Evolutionary conservation across 2,329 filamentous ascomycete genomes (phyloP).

Genomic region (Colletotrichum theobromicola): DNA sequence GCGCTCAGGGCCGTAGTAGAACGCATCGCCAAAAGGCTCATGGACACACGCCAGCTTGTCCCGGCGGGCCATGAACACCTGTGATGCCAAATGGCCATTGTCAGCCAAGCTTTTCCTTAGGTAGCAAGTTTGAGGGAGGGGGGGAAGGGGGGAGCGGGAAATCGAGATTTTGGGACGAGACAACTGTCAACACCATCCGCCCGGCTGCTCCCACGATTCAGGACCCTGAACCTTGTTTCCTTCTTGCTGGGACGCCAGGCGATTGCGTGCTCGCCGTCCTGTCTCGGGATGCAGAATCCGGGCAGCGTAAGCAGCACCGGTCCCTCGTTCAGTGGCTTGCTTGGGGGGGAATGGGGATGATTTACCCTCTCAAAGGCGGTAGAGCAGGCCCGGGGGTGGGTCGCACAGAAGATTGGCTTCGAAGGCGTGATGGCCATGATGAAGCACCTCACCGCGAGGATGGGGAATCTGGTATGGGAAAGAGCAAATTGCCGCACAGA

Average conservation of each 20-base stretch:
- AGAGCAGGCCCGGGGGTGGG: conserved; percentile 93
- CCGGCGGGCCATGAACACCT: conserved; percentile 96
- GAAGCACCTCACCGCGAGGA: conserved; percentile 12
- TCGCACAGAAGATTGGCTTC: conserved; percentile 85
- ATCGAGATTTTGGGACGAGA: neutral
- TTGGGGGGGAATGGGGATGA: conserved; percentile 3
- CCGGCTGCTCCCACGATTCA: conserved; percentile 5
- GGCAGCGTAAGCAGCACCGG: neutral
- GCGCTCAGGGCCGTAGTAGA: conserved; percentile 93
- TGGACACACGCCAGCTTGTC: conserved; percentile 85
- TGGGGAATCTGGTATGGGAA: conserved; percentile 10
- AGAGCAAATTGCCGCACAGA: neutral
- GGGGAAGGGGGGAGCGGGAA: neutral
- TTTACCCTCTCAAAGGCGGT: conserved; percentile 94
- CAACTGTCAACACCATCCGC: neutral
- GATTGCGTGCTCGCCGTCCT: neutral
- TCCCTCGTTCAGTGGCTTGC: neutral
- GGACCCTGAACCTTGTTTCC: conserved; percentile 18
- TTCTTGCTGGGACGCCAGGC: neutral
- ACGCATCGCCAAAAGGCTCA: conserved; percentile 96
- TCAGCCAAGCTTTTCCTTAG: neutral
- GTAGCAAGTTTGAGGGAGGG: neutral
- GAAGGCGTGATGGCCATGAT: conserved; percentile 61
- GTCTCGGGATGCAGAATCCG: neutral
- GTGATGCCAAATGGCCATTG: neutral